These are phyloP conservation scores for Hemisphaericaspora nanyangensis DNA, from an alignment of 805 yeast genomes.

Conservation along the genomic window DNA sequence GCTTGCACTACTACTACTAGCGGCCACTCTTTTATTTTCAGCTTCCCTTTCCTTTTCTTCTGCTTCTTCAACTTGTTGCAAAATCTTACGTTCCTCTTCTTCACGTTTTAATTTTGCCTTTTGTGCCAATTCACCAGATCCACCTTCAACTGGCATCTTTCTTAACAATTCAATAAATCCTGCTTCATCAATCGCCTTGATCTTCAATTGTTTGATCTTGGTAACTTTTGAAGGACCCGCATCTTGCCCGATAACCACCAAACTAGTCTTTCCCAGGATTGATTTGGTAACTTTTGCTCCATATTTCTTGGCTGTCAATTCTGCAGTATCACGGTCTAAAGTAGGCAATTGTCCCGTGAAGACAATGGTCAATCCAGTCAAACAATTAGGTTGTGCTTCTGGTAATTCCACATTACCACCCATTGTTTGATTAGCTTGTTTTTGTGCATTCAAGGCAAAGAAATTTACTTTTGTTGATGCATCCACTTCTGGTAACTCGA, in stretches of 20 bases:
- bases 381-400: constrained; percentile 79
- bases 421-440: constrained; percentile 12
- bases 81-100: constrained; percentile 58
- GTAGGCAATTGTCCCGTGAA: constrained; percentile 88
- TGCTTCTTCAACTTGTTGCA: constrained; percentile 35
- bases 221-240: constrained; percentile 95
- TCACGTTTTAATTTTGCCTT: constrained; percentile 67
- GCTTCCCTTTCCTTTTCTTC: constrained; percentile 49
- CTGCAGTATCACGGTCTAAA: constrained; percentile 72
- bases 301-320: constrained; percentile 71
- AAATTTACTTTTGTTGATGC: constrained; percentile 54
- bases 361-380: constrained; percentile 85
- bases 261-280: constrained; percentile 77
- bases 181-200: constrained; percentile 81
- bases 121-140: constrained; percentile 74
- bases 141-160: constrained; percentile 90
- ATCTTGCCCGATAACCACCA: constrained; percentile 89
- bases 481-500: constrained; percentile 57
- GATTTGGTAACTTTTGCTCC: constrained; percentile 91
- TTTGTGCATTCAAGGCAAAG: constrained; percentile 35
- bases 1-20: background rate
- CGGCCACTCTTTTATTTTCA: constrained; percentile 19
- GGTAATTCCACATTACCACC: constrained; percentile 54
- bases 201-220: constrained; percentile 65
- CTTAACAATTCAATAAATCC: constrained; percentile 74